Conservation (phyloP, 2,329 filamentous ascomycete species). For the Bipolaris sorokiniana region DNA sequence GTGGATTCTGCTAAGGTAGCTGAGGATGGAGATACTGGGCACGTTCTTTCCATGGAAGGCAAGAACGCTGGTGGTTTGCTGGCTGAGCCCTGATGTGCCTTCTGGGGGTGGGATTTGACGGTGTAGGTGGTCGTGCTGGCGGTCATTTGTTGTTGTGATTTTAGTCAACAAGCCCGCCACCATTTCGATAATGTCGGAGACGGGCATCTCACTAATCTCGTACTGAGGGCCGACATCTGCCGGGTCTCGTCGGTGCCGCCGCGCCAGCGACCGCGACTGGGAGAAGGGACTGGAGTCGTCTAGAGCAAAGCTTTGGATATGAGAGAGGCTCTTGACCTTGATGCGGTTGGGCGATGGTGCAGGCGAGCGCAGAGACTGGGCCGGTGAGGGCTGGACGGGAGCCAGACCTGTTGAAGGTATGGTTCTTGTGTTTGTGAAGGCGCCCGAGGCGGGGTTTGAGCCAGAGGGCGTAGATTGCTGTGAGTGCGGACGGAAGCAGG, state of each 20-base stretch:
- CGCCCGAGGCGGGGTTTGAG: slow-evolving; percentile 20
- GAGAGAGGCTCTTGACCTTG: slow-evolving; percentile 84
- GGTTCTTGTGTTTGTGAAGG: slow-evolving; percentile 29
- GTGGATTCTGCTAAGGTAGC: slow-evolving; percentile 94
- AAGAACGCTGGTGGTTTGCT: slow-evolving; percentile 75
- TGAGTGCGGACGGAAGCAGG: slow-evolving; percentile 44
- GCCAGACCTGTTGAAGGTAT: slow-evolving; percentile 24
- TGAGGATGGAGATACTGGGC: slow-evolving; percentile 93
- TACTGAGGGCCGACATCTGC: slow-evolving; percentile 69
- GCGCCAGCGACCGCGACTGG: slow-evolving; percentile 52
- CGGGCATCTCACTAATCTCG: slow-evolving; percentile 97
- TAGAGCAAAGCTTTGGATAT: slow-evolving; percentile 86
- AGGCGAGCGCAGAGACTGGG: slow-evolving; percentile 37
- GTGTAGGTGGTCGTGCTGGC: slow-evolving; percentile 90
- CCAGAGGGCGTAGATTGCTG: slow-evolving; percentile 41
- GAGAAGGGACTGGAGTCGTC: slow-evolving; percentile 71
- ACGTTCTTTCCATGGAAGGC: slow-evolving; percentile 99
- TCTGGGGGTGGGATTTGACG: slow-evolving; percentile 70
- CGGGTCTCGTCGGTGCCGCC: slow-evolving; percentile 52
- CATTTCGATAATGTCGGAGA: slow-evolving; percentile 98
- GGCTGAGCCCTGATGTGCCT: slow-evolving; percentile 63
- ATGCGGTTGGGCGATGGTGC: slow-evolving; percentile 59
- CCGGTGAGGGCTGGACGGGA: slow-evolving; percentile 34
- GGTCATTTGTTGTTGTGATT: slow-evolving; percentile 95
- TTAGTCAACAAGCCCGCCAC: slow-evolving; percentile 94